Conservation (phyloP, 2,329 filamentous ascomycete species). For the Epichloe uncinata region DNA sequence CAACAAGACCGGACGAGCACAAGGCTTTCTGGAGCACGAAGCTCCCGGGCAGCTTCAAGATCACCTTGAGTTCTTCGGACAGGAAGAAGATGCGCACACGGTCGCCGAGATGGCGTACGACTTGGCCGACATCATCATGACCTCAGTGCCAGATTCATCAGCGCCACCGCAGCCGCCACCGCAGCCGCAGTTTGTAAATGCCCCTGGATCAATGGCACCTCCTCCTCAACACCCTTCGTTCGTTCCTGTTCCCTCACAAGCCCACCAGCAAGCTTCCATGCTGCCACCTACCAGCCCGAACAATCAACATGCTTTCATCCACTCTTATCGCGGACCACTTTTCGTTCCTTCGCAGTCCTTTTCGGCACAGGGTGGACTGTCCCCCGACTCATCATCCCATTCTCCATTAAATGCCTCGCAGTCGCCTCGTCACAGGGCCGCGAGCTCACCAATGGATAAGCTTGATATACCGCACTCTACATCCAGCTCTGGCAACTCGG, state of each 20-base stretch:
- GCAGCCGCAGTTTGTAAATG: conserved; percentile 16
- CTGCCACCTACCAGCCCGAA: conserved; percentile 10
- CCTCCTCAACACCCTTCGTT: conserved; percentile 19
- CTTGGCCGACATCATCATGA: conserved; percentile 34
- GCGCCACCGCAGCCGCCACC: conserved; percentile 5
- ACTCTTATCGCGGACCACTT: conserved; percentile 20
- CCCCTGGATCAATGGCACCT: conserved; percentile 11
- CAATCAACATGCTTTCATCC: conserved; percentile 14
- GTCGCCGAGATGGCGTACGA: conserved; percentile 47
- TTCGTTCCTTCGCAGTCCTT: conserved; percentile 21
- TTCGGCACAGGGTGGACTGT: conserved; percentile 14
- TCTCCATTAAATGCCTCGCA: conserved; percentile 20
- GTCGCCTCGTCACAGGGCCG: conserved; percentile 14
- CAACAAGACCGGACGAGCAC: conserved; percentile 40
- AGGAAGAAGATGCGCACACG: conserved; percentile 40
- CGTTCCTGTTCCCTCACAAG: conserved; percentile 20
- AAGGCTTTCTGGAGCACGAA: conserved; percentile 48
- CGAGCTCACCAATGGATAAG: conserved; percentile 20
- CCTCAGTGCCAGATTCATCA: conserved; percentile 18
- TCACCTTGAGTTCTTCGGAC: conserved; percentile 49
- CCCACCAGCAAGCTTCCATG: conserved; percentile 15
- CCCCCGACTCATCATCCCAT: conserved; percentile 20
- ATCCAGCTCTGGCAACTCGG: conserved; percentile 11
- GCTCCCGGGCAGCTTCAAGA: conserved; percentile 50
- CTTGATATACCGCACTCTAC: conserved; percentile 20